Base-by-base conservation (phyloP, 2,329 filamentous ascomycete genomes). In the Fusarium mundagurra region DNA sequence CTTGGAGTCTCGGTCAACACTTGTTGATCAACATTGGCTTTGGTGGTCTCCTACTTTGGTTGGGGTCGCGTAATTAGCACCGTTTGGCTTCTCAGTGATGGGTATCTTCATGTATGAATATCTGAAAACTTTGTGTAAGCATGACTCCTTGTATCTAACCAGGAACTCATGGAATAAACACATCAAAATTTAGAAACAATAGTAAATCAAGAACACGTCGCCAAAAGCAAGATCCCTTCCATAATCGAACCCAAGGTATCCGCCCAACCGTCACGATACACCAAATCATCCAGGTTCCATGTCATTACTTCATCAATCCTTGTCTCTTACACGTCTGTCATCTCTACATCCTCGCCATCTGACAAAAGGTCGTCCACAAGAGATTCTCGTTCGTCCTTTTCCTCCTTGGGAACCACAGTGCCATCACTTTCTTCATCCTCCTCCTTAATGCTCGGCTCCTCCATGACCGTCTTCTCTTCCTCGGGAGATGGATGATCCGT, bases 1-100 rank as follows among this genome's bases (percentile, higher is more conserved):
- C 93, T 20, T 99, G 96, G 97, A 91, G 89, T 71, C 80, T 96
- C 51, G 93, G 90, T 13, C 94, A 95, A 85, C 96, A 99, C 88
- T 81, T 95, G 69, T 80, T 88, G 43, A 86, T 96, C 48, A 95
- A 96, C 81, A 77, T 95, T 39, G 85, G 88, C 10, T 75, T 92
- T 48, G 91, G 90, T 2, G 86, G 90, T 36, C 61, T 89, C 43
- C 76, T 93, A 53, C 91, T 88, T 78, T 88, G 86, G 85, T 66
- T 91, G 20, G 88, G 86, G 6, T 75, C 78, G 8, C 70, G 70
- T 14, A 78, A 62, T 33, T 70, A 66, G 44, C 27, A 58, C 31
- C 24, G 2, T 62, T 38, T 29, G 31, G 60, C 33, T 20, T 51
- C 38, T 47, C 54, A 39, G 38, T 29, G 57, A 53, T 47, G 53